Evolutionary conservation across 768 basidiomycete genomes (phyloP), one percentile per base, ranked within the genome.

Genomic region (Melanogaster broomeanus): DNA sequence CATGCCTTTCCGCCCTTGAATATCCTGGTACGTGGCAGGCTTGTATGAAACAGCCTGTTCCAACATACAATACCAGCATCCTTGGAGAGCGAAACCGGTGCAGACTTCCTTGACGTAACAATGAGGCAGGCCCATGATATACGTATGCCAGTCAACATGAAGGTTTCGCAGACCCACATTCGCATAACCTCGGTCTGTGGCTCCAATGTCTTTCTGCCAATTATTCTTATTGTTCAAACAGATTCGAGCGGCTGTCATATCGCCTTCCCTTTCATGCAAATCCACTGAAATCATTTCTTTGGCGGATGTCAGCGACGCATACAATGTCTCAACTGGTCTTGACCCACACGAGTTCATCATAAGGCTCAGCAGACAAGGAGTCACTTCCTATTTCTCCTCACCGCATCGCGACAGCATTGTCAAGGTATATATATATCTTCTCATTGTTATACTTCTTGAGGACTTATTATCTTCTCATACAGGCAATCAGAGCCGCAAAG

Each of bases 311-410:
- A 91, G 90, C 69, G 93, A 97, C 59, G 81, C 91, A 1, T 89
- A 92, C 69, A 88, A 88, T 40, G 83, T 93, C 19, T 82, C 85
- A 2, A 88, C 85, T 15, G 88, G 88, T 7, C 80, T 84, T 15
- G 89, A 93, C 45, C 74, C 76, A n/a, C 63, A 85, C 48, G 89
- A 93, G 61, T 93, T 94, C 61, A 87, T 92, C 54, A 83, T 93
- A 54, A 80, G 91, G 39, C 79, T 87, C 40, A 82, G 80, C 51
- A 77, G 80, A 52, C 87, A 89, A 53, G 85, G 84, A 5, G 75
- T 80, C 9, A 90, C 87, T 0, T 72, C 87, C 35, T 91, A 90
- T 60, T 91, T 92, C 64, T 84, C 86, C 11, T 90, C 90, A 0
- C 74, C 77, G 2, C 68, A 75, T 42, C 79, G 90, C 6, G 92